Base-by-base conservation (phyloP, 164 flowering plant species). In the Aristolochia californica region DNA sequence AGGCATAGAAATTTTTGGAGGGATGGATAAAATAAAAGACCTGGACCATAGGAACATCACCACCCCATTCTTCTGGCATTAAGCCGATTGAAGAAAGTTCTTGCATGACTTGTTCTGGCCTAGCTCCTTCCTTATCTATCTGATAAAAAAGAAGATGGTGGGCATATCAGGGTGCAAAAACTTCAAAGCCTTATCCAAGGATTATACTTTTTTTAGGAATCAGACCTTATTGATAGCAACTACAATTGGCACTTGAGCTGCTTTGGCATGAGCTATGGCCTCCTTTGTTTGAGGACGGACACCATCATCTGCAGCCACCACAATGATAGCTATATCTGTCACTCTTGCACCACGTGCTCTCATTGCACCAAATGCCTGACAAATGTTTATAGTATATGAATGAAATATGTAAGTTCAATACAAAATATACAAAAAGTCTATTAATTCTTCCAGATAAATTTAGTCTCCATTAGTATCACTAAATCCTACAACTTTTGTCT, bases 231-330 rank as follows among this genome's bases (percentile, higher is more conserved):
- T 91, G 60, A 91, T 80, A 48, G 96, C 98, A 51, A 91, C 67
- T 17, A 88, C 77, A 54, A 86, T 88, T 2, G 98, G 98, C 49
- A 91, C 98, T 30, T 83, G 88, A 61, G 98, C 98, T 44, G 95
- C 90, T 79, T 82, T 88, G 62, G 98, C 98, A 82, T 91, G 98
- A 53, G 98, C 96, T 56, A 91, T 88, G 49, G 98, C 98, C 71
- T 91, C 98, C 73, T 65, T 83, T 69, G 98, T 88, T 69, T 91
- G 96, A 72, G 98, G 98, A n/a, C 83, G 87, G 25, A 91, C 82
- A 22, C 98, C 98, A 74, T 91, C 98, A 82, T 91, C 98, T 60
- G 96, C 96, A 50, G 98, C 96, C 53, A 91, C 98, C 59, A 91
- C 98, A 74, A 91, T 84, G 40, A 91, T 76, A 58, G 85, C 98